Evolutionary conservation across 139 green algal species (phyloP).

Genomic region (Coelastrella sp.): DNA sequence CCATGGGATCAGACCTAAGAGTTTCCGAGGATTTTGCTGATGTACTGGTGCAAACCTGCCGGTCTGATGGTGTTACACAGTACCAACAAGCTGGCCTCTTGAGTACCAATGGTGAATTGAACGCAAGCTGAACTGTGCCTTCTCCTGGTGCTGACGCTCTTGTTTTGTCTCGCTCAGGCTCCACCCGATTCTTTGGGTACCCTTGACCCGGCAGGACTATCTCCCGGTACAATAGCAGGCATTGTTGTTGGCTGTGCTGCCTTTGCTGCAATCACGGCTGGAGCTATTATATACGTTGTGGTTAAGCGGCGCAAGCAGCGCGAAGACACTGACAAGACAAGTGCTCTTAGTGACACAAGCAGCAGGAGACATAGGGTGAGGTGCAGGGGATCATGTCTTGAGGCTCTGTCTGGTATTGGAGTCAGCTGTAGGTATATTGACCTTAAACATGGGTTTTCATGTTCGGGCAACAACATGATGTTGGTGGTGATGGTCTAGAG

Average conservation of each 20-base stretch:
- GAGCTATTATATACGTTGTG: background rate
- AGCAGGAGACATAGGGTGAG: conserved; percentile 3
- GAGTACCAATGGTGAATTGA: too few species aligned
- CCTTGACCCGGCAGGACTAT: background rate
- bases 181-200: background rate
- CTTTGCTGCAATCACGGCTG: background rate
- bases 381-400: background rate
- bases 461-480: too few species aligned
- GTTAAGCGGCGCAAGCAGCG: background rate
- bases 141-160: background rate
- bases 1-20: too few species aligned
- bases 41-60: too few species aligned
- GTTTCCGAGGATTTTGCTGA: too few species aligned
- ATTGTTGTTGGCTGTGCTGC: conserved; percentile 2
- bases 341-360: background rate
- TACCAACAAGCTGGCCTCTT: too few species aligned
- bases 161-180: background rate
- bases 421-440: too few species aligned
- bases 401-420: too few species aligned
- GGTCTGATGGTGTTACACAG: too few species aligned
- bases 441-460: too few species aligned
- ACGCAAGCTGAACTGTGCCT: too few species aligned
- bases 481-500: too few species aligned
- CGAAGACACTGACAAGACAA: background rate
- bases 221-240: background rate